These are phyloP conservation scores for Aristolochia fimbriata DNA, from an alignment of 164 flowering plant species.

Conservation along the genomic window DNA sequence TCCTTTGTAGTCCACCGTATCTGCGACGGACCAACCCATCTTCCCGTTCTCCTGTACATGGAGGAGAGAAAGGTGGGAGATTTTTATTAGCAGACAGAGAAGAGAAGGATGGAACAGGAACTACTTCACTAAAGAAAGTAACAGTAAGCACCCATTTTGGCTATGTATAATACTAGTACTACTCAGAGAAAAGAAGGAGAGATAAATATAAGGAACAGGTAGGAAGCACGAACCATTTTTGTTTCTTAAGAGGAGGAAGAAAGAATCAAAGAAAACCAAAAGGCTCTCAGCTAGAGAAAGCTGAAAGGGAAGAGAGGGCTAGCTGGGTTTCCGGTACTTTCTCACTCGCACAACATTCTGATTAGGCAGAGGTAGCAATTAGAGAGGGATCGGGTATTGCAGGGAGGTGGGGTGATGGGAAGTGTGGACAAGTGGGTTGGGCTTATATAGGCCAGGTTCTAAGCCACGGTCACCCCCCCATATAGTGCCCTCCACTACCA, in stretches of 20 bases:
- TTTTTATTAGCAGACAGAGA: background rate
- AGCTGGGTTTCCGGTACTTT: background rate
- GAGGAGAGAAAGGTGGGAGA: background rate
- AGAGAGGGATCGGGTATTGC: too few species aligned
- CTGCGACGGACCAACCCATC: conserved; percentile 43
- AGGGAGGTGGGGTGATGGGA: background rate
- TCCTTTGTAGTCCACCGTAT: conserved; percentile 66
- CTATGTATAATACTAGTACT: too few species aligned
- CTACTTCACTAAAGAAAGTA: too few species aligned
- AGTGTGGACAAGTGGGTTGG: background rate
- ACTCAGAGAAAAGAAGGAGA: background rate
- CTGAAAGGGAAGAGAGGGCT: background rate
- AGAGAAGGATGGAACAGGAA: background rate
- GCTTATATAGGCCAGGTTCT: conserved; percentile 36
- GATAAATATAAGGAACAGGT: too few species aligned
- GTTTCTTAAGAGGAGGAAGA: background rate
- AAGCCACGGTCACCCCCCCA: conserved; percentile 6
- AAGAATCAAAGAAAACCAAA: background rate
- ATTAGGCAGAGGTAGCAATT: background rate
- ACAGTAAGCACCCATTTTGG: background rate
- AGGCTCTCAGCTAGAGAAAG: background rate
- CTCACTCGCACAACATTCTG: background rate
- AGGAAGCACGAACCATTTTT: background rate
- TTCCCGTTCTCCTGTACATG: conserved; percentile 32
- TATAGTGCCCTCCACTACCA: conserved; percentile 28